Percentiles rank a stretch among this genome's conserved stretches.
Evolutionary conservation across 805 yeast genomes (phyloP).

Genomic region (Candida coquimbonensis): DNA sequence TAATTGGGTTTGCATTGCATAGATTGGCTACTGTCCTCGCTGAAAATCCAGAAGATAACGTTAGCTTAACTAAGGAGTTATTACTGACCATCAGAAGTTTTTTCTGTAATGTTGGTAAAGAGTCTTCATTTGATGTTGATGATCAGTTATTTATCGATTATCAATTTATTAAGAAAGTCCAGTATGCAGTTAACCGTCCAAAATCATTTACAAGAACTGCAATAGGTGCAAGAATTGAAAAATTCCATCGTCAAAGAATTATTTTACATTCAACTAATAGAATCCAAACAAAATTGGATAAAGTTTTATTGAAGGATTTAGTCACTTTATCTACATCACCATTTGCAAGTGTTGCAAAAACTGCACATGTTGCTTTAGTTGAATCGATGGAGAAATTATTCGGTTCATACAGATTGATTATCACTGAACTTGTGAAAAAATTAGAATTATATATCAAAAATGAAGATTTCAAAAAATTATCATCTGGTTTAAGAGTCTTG

Average conservation of each 20-base stretch:
- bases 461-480: constrained; percentile 47
- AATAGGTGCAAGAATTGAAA: constrained; percentile 65
- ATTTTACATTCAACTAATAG: constrained; percentile 67
- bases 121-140: constrained; percentile 50
- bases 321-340: constrained; percentile 59
- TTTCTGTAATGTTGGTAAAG: constrained; percentile 76
- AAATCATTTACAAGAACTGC: constrained; percentile 74
- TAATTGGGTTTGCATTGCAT: constrained; percentile 61
- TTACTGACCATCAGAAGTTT: constrained; percentile 64
- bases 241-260: constrained; percentile 70
- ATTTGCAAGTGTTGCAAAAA: constrained; percentile 59
- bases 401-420: constrained; percentile 54
- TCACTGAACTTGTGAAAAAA: constrained; percentile 41
- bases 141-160: constrained; percentile 48
- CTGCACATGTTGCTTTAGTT: constrained; percentile 62
- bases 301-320: constrained; percentile 54
- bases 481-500: constrained; percentile 58
- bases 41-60: constrained; percentile 51
- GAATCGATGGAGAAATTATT: constrained; percentile 65
- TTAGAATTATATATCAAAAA: constrained; percentile 42
- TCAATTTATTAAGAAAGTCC: constrained; percentile 49
- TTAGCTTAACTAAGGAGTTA: constrained; percentile 52
- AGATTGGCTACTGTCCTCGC: constrained; percentile 41
- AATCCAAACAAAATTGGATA: constrained; percentile 60
- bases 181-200: constrained; percentile 53